Percentiles rank a stretch among this genome's conserved stretches.
These are phyloP conservation scores for Russula virescens DNA, from an alignment of 768 basidiomycete species.

Conservation along the genomic window DNA sequence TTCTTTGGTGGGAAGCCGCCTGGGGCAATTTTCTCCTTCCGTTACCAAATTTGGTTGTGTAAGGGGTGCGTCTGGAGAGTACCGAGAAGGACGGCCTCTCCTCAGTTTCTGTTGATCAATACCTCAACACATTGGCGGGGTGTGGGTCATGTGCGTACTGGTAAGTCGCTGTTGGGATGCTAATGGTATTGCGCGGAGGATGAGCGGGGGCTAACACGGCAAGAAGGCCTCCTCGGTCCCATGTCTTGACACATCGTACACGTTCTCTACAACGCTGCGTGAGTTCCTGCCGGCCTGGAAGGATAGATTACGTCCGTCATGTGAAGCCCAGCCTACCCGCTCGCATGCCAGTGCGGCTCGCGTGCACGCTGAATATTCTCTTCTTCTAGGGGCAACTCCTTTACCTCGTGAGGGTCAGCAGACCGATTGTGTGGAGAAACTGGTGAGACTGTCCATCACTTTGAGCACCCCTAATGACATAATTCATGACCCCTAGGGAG, in stretches of 20 bases:
- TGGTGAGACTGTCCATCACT: background rate
- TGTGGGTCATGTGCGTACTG: background rate
- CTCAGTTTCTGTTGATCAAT: slow-evolving; percentile 3
- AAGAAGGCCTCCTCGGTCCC: slow-evolving; percentile 8
- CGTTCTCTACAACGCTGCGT: slow-evolving; percentile 14
- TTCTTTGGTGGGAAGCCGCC: slow-evolving; percentile 11
- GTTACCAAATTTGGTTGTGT: slow-evolving; percentile 20
- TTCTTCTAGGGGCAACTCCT: background rate
- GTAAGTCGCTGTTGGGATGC: background rate
- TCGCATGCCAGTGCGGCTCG: no score
- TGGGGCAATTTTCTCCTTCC: slow-evolving; percentile 6
- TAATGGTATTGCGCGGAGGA: slow-evolving; percentile 8
- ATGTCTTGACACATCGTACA: slow-evolving; percentile 19
- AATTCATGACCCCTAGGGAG: slow-evolving; percentile 11
- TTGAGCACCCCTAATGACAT: slow-evolving; percentile 15
- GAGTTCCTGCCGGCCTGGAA: slow-evolving; percentile 12
- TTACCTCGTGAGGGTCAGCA: slow-evolving; percentile 4
- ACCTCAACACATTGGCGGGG: background rate
- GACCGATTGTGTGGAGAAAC: background rate
- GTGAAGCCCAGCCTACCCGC: background rate
- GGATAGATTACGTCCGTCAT: slow-evolving; percentile 20
- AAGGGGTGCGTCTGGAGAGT: background rate
- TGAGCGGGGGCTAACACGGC: slow-evolving; percentile 15
- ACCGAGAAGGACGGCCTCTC: slow-evolving; percentile 1
- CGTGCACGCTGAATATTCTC: background rate